Evolutionary conservation across 1,139 yeast genomes (phyloP), one percentile per base, ranked within the genome.

Genomic region (Meyerozyma carpophila): DNA sequence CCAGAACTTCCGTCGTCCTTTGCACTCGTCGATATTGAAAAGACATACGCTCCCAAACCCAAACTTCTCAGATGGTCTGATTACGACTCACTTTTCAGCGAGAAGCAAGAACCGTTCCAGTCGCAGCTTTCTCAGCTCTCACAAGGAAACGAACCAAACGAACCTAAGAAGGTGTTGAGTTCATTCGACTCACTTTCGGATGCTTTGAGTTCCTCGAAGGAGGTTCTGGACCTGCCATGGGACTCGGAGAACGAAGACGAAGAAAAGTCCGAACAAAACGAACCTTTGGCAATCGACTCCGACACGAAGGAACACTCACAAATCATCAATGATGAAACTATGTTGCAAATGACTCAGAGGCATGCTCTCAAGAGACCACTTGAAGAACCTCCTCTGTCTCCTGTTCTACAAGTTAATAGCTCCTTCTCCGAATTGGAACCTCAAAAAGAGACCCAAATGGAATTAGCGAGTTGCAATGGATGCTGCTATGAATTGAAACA

Each of bases 1-100:
- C 38, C 49, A 41, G 40, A 46, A 5, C 53, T 60, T 29, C 65
- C 67, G 1, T 68, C 75, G 0, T 42, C 59, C 1, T 70, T 66
- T 45, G 61, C 62, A 28, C 45, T 59, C 20, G 58, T 65, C 2
- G 66, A 60, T 40, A 27, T 46, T 20, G 63, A 63, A 36, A 50
- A 46, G 9, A 46, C 43, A 4, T 34, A 59, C 37, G 40, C 43
- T 13, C 48, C 44, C 37, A 58, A 48, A 14, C 42, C 47, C 3
- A 66, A 63, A 34, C 43, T 64, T 20, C 21, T 58, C 0, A 46
- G 45, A 11, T 63, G 68, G 69, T 41, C 34, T 3, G 41, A 48
- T 4, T 41, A 39, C 31, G 53, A 43, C 4, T 29, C 20, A 16
- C 41, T 47, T 13, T 44, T 47, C 34, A 13, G 16, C 34, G 20